Conservation (phyloP, 208 protist species). For the Phytomonas serpens region DNA sequence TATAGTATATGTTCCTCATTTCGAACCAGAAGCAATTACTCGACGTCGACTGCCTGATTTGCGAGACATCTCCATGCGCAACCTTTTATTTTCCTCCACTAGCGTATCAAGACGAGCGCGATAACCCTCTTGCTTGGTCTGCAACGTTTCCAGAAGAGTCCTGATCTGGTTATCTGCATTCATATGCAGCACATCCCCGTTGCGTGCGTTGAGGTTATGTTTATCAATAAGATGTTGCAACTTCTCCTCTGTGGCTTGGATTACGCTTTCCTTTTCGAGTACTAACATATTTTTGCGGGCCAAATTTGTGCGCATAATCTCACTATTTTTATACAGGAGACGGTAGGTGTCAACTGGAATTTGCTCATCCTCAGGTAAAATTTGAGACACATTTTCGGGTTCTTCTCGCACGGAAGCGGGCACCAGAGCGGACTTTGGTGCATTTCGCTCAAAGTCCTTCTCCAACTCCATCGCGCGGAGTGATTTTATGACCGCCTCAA, state of each 20-base stretch:
- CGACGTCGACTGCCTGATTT: constrained; percentile 10
- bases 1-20: neutral
- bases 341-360: constrained; percentile 82
- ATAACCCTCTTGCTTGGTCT: constrained; percentile 38
- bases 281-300: constrained; percentile 88
- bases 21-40: neutral
- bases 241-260: constrained; percentile 76
- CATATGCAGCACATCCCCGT: constrained; percentile 41
- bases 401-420: constrained; percentile 63
- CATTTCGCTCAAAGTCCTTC: constrained; percentile 69
- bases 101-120: constrained; percentile 41
- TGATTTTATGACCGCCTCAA: constrained; percentile 62
- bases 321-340: constrained; percentile 81
- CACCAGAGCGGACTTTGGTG: constrained; percentile 64
- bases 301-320: constrained; percentile 71
- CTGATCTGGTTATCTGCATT: constrained; percentile 32
- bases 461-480: constrained; percentile 75
- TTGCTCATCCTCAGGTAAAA: constrained; percentile 70
- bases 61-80: constrained; percentile 28
- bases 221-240: constrained; percentile 35
- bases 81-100: constrained; percentile 31
- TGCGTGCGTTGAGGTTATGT: constrained; percentile 39
- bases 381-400: constrained; percentile 60
- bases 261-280: constrained; percentile 78
- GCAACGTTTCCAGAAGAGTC: constrained; percentile 36